Evolutionary conservation across 441 rosid genomes (phyloP).

Genomic region (Melastoma candidum): DNA sequence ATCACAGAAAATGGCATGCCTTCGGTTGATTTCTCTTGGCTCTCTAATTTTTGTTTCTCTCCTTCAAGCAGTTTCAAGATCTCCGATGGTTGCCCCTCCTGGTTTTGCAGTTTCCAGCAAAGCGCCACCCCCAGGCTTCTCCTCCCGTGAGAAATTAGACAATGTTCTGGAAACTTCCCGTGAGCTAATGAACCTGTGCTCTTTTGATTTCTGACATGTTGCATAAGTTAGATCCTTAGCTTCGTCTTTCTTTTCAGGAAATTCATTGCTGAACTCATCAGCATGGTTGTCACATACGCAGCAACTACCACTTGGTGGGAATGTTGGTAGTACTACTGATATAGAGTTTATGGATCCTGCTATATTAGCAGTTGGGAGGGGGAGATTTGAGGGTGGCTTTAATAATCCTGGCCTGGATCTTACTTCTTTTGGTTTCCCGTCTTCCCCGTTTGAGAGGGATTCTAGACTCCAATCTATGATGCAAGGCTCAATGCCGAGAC

Average conservation of each 20-base stretch:
- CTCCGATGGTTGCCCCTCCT: constrained; percentile 85
- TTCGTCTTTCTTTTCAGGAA: constrained; percentile 21
- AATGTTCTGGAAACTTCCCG: no score
- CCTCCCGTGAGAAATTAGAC: constrained; percentile 36
- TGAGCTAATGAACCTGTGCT: constrained; percentile 6
- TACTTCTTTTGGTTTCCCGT: constrained; percentile 46
- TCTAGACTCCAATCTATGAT: constrained; percentile 56
- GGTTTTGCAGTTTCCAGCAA: constrained; percentile 78
- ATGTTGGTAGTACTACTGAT: constrained; percentile 19
- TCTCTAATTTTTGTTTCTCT: no score
- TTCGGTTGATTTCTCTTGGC: neutral
- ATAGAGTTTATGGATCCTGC: constrained; percentile 40
- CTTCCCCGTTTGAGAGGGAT: constrained; percentile 51
- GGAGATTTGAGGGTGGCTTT: constrained; percentile 17
- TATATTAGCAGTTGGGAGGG: constrained; percentile 37
- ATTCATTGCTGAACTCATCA: constrained; percentile 9
- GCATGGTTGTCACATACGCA: constrained; percentile 8
- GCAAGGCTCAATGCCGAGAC: constrained; percentile 54
- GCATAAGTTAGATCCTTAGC: neutral
- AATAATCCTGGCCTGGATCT: constrained; percentile 34
- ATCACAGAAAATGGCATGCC: neutral
- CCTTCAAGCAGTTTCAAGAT: constrained; percentile 41
- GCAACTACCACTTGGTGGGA: constrained; percentile 18
- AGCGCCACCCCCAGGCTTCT: constrained; percentile 94
- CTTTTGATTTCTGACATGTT: neutral